These are phyloP conservation scores for Lichtheimia hyalospora DNA, from an alignment of 371 early-diverging fungal genomes.

Conservation along the genomic window DNA sequence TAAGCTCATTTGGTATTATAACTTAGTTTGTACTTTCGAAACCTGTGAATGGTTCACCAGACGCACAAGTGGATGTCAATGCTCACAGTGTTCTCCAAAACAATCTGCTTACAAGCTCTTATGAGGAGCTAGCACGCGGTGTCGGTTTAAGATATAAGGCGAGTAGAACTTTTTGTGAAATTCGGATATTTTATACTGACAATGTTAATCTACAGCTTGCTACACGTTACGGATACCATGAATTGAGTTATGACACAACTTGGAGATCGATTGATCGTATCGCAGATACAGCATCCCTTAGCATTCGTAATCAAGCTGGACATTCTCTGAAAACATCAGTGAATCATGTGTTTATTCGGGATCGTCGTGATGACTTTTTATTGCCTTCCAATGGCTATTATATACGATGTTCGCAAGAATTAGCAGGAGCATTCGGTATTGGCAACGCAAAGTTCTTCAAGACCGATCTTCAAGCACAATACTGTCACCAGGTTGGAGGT, in stretches of 20 bases:
- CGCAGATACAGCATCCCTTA: conserved; percentile 70
- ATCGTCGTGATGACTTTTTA: conserved; percentile 75
- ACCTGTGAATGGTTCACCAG: conserved; percentile 50
- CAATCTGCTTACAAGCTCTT: conserved; percentile 37
- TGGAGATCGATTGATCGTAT: conserved; percentile 84
- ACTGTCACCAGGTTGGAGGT: conserved; percentile 35
- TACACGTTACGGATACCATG: conserved; percentile 66
- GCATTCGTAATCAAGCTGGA: conserved; percentile 87
- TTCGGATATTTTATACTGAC: neutral
- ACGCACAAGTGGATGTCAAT: conserved; percentile 42
- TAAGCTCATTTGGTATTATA: too few relatives aligned
- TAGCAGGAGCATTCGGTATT: conserved; percentile 73
- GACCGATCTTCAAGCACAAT: conserved; percentile 64
- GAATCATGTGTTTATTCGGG: conserved; percentile 64
- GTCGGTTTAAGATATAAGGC: conserved; percentile 41
- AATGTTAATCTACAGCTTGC: conserved; percentile 26
- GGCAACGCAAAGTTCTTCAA: conserved; percentile 82
- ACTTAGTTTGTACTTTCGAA: conserved; percentile 36
- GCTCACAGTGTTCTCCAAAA: conserved; percentile 49
- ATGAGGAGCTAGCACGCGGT: conserved; percentile 48
- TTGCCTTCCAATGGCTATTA: conserved; percentile 79
- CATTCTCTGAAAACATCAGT: conserved; percentile 86
- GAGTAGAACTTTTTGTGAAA: neutral
- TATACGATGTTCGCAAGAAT: conserved; percentile 66
- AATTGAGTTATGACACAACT: conserved; percentile 64